Conservation (phyloP, 805 yeast species). For the Saturnispora silvae region DNA sequence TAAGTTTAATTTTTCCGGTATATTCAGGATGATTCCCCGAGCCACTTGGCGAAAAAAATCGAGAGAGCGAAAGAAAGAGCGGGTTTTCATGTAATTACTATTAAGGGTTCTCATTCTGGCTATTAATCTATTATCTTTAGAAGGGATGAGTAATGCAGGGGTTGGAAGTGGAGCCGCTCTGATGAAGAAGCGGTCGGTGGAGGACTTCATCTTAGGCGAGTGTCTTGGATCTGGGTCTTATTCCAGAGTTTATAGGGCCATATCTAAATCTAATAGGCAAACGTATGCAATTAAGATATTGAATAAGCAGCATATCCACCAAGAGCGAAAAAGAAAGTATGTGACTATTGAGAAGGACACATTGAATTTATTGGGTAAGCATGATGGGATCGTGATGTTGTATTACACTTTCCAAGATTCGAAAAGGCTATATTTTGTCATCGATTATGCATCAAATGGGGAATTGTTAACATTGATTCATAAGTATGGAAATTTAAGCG, state of each 20-base stretch:
- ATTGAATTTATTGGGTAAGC: conserved; percentile 75
- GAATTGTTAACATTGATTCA: conserved; percentile 75
- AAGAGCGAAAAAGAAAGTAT: conserved; percentile 89
- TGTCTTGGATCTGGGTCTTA: conserved; percentile 93
- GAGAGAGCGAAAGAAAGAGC: no score
- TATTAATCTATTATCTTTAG: no score
- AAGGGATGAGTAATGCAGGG: no score
- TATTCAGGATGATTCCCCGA: no score
- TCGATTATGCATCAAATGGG: conserved; percentile 94
- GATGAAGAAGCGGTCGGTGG: conserved; percentile 44
- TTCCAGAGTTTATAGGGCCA: conserved; percentile 84
- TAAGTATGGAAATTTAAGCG: conserved; percentile 67
- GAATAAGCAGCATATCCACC: conserved; percentile 84
- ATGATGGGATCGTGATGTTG: conserved; percentile 88
- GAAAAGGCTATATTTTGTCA: conserved; percentile 74
- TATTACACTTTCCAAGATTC: conserved; percentile 95
- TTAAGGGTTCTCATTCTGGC: no score
- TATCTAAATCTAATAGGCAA: conserved; percentile 60
- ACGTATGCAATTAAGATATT: conserved; percentile 87
- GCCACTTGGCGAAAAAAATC: no score
- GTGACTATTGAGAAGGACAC: conserved; percentile 93
- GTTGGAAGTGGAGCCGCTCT: no score
- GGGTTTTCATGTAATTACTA: no score
- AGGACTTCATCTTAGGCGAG: conserved; percentile 82
- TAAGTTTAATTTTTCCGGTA: no score